These are phyloP conservation scores for Quercus robur DNA, from an alignment of 306 rosid species.

Conservation along the genomic window DNA sequence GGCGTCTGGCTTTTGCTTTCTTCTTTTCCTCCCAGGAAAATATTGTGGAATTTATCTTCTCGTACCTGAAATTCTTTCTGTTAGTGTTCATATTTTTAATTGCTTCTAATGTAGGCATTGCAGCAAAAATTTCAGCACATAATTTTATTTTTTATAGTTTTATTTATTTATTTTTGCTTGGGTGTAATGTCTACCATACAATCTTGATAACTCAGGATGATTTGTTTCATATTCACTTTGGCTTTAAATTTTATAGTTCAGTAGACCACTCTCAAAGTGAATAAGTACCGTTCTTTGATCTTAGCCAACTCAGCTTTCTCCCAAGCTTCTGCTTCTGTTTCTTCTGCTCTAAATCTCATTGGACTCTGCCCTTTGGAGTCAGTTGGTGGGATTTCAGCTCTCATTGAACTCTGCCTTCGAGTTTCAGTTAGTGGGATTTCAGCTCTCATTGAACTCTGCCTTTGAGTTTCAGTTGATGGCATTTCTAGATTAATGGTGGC, in stretches of 20 bases:
- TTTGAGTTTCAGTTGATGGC: constrained; percentile 16
- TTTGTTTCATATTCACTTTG: neutral
- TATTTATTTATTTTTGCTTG: neutral
- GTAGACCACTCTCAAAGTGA: neutral
- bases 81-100: constrained; percentile 2
- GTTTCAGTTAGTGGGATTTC: constrained; percentile 8
- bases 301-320: constrained; percentile 52
- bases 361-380: constrained; percentile 10
- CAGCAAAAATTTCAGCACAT: constrained; percentile 3
- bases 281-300: constrained; percentile 51
- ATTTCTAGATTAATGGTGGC: constrained; percentile 1
- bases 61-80: constrained; percentile 46
- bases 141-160: neutral
- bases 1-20: constrained; percentile 40
- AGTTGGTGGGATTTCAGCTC: neutral
- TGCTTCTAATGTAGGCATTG: neutral
- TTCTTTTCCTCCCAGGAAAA: constrained; percentile 68
- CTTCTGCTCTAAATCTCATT: constrained; percentile 6
- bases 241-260: neutral
- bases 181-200: neutral
- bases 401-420: constrained; percentile 18
- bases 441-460: constrained; percentile 22
- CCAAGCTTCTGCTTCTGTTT: constrained; percentile 59
- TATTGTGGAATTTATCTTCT: constrained; percentile 37
- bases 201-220: neutral